Percentiles rank a stretch among this genome's conserved stretches.
phyloP scores from a whole-genome alignment of 257 asterid species.

The Craterostigma plantagineum region DNA sequence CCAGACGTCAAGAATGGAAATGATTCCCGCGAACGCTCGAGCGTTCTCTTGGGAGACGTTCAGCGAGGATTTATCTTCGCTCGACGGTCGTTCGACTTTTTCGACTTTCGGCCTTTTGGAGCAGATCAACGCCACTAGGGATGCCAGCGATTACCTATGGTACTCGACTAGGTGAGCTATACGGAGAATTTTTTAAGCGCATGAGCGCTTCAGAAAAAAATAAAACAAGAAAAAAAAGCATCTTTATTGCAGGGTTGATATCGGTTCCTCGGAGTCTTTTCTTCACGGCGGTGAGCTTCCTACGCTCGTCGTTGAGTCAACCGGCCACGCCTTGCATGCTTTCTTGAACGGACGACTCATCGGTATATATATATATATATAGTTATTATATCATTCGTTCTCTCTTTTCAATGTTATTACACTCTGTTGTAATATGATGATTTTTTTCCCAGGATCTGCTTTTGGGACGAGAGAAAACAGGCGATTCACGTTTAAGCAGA shows the following conservation, averaged over 20 bases:
- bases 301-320: constrained; percentile 52
- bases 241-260: constrained; percentile 37
- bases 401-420: no score
- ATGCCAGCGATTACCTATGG: constrained; percentile 80
- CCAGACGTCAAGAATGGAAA: constrained; percentile 67
- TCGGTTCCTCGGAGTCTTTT: constrained; percentile 68
- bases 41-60: constrained; percentile 76
- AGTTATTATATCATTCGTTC: no score
- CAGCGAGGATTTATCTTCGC: constrained; percentile 61
- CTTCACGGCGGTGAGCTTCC: constrained; percentile 65
- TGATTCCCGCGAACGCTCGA: constrained; percentile 38
- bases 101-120: constrained; percentile 64
- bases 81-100: constrained; percentile 54
- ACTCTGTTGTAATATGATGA: no score
- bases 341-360: constrained; percentile 62
- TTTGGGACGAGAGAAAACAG: constrained; percentile 65
- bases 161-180: constrained; percentile 59
- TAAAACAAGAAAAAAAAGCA: not conserved
- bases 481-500: constrained; percentile 35
- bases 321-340: constrained; percentile 73
- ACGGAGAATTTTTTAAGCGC: not conserved
- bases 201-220: not conserved
- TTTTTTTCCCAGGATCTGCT: constrained; percentile 39
- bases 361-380: no score
- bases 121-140: constrained; percentile 87